A percentile compares a stretch with the other conserved stretches of the same genome.
These are phyloP conservation scores for Hypoxylon fragiforme DNA, from an alignment of 495 filamentous ascomycete genomes.

Conservation along the genomic window DNA sequence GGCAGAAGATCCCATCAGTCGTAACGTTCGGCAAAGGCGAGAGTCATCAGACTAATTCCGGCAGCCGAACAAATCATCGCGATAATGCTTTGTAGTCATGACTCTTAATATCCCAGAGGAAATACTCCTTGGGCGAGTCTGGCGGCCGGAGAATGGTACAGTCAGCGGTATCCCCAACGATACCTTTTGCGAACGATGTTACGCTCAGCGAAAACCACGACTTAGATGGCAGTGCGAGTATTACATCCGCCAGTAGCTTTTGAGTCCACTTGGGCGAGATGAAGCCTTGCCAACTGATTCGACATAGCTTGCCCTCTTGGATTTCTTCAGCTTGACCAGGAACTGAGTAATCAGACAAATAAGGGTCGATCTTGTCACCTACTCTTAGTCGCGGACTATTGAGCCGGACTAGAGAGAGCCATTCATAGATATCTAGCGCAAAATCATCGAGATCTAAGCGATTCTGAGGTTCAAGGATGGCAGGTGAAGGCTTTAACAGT, in stretches of 20 bases:
- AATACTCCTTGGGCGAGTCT: slow-evolving; percentile 49
- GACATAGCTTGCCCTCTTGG: slow-evolving; percentile 43
- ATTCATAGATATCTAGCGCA: slow-evolving; percentile 74
- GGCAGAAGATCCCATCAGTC: slow-evolving; percentile 71
- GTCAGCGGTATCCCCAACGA: slow-evolving; percentile 46
- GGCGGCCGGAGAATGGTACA: slow-evolving; percentile 53
- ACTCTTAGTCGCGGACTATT: slow-evolving; percentile 69
- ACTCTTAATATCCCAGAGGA: slow-evolving; percentile 57
- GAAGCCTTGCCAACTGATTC: slow-evolving; percentile 59
- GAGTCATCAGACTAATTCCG: no score
- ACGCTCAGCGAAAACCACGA: slow-evolving; percentile 55
- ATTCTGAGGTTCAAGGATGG: slow-evolving; percentile 39
- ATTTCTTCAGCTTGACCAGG: slow-evolving; percentile 48
- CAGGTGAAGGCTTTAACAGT: slow-evolving; percentile 46
- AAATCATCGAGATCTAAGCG: slow-evolving; percentile 60
- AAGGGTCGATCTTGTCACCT: slow-evolving; percentile 76
- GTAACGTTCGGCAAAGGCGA: slow-evolving; percentile 64
- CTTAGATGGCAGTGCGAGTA: slow-evolving; percentile 45
- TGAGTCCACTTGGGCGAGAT: slow-evolving; percentile 52
- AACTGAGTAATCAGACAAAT: slow-evolving; percentile 77
- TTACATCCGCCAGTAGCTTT: slow-evolving; percentile 43
- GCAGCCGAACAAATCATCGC: slow-evolving; percentile 4
- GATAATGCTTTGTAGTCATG: slow-evolving; percentile 42
- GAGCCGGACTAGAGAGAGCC: slow-evolving; percentile 75
- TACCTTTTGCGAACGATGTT: slow-evolving; percentile 49